These are phyloP conservation scores for Zhuliangozyma blackwelliae DNA, from an alignment of 1,139 yeast species.

Conservation along the genomic window DNA sequence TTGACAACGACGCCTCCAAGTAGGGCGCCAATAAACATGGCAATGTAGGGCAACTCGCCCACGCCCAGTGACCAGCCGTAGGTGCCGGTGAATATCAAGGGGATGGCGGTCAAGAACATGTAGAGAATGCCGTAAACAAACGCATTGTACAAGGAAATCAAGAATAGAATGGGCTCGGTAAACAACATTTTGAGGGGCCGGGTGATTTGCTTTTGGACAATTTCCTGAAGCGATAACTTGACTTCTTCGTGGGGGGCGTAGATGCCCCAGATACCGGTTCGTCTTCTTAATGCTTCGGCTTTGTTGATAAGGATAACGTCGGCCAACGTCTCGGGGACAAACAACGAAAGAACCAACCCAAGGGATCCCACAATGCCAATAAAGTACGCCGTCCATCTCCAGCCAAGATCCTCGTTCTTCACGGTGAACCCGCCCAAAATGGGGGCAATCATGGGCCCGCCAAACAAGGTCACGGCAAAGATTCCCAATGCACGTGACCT, in stretches of 20 bases:
- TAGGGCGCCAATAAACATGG: conserved; percentile 61
- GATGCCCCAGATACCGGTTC: conserved; percentile 68
- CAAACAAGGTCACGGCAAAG: conserved; percentile 34
- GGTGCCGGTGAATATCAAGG: conserved; percentile 60
- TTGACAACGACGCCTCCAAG: conserved; percentile 46
- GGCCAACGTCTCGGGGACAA: conserved; percentile 47
- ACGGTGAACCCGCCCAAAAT: conserved; percentile 32
- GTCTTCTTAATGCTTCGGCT: conserved; percentile 58
- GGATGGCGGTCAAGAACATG: conserved; percentile 72
- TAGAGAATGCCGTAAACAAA: conserved; percentile 81
- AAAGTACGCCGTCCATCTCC: conserved; percentile 59
- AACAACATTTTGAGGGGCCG: conserved; percentile 68
- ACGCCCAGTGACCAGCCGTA: conserved; percentile 53
- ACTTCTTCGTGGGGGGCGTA: conserved; percentile 79
- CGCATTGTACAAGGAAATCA: conserved; percentile 70
- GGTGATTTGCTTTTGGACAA: conserved; percentile 61
- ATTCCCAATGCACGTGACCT: conserved; percentile 33
- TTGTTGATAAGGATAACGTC: conserved; percentile 48
- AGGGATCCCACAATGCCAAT: conserved; percentile 45
- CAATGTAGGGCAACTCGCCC: conserved; percentile 64
- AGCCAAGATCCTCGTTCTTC: conserved; percentile 32
- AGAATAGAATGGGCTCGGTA: conserved; percentile 67
- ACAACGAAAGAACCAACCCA: conserved; percentile 23
- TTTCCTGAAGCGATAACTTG: conserved; percentile 55
- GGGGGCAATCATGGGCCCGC: conserved; percentile 45